These are phyloP conservation scores for Luvunga scandens DNA, from an alignment of 345 rosid genomes.

Conservation along the genomic window DNA sequence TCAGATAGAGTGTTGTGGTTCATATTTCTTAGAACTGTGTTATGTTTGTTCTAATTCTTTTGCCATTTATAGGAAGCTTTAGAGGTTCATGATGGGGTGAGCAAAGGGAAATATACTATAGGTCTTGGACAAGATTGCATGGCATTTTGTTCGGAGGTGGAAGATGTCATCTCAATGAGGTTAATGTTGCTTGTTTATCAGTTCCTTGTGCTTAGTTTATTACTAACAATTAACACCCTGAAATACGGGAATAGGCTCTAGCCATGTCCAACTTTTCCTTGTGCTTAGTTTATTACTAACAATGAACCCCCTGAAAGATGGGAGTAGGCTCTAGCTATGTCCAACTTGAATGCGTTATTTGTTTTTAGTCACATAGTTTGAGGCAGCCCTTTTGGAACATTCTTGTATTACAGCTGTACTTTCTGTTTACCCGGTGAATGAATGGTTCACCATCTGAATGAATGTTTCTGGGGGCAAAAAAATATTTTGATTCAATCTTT, in stretches of 20 bases:
- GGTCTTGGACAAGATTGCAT: slow-evolving; percentile 98
- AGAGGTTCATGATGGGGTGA: slow-evolving; percentile 89
- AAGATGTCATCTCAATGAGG: slow-evolving; percentile 99
- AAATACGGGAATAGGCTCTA: neutral
- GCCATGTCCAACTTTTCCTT: neutral
- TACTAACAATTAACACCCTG: neutral
- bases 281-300: neutral
- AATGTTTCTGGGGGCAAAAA: neutral
- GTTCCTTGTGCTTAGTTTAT: neutral
- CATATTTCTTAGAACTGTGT: neutral
- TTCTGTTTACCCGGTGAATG: no score
- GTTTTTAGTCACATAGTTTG: neutral
- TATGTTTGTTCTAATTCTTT: neutral
- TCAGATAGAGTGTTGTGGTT: neutral
- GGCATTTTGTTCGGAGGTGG: slow-evolving; percentile 94
- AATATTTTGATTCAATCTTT: neutral
- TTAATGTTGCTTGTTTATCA: slow-evolving; percentile 3
- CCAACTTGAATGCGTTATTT: neutral
- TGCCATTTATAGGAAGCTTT: slow-evolving; percentile 57
- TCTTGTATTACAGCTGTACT: neutral
- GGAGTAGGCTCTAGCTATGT: neutral
- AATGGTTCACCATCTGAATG: neutral
- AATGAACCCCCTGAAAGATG: neutral
- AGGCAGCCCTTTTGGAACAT: neutral
- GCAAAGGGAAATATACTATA: slow-evolving; percentile 93